Percentiles rank a stretch among this genome's conserved stretches.
These are phyloP conservation scores for Xylaria cubensis DNA, from an alignment of 495 filamentous ascomycete genomes.

Conservation along the genomic window DNA sequence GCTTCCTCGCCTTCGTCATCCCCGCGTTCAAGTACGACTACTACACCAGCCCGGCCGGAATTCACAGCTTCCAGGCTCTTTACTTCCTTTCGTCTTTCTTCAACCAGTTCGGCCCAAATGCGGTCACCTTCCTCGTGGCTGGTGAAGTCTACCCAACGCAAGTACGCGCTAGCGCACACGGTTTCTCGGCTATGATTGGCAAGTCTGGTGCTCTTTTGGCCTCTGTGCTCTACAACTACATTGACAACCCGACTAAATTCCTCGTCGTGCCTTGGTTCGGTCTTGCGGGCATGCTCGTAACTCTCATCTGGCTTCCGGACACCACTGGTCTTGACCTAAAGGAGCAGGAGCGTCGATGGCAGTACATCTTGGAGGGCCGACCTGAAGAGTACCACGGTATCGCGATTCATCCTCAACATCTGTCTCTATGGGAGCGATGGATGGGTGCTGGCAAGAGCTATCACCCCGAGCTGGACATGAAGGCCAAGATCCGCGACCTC, in stretches of 20 bases:
- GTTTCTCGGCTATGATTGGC: conserved; percentile 82
- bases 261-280: conserved; percentile 93
- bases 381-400: conserved; percentile 85
- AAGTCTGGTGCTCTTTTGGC: conserved; percentile 86
- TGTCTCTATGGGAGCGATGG: conserved; percentile 81
- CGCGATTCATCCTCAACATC: conserved; percentile 83
- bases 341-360: conserved; percentile 90
- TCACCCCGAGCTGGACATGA: conserved; percentile 76
- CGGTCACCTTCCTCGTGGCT: conserved; percentile 88
- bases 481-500: conserved; percentile 82
- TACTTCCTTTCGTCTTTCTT: conserved; percentile 93
- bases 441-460: conserved; percentile 76
- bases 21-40: conserved; percentile 85
- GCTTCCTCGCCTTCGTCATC: conserved; percentile 85
- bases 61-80: conserved; percentile 88
- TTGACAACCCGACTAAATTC: conserved; percentile 77
- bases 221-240: conserved; percentile 87
- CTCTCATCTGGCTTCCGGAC: conserved; percentile 82
- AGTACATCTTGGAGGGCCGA: conserved; percentile 75
- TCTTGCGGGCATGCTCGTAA: conserved; percentile 78
- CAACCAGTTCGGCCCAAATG: conserved; percentile 95
- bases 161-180: conserved; percentile 88
- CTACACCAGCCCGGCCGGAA: conserved; percentile 68
- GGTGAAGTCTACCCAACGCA: conserved; percentile 91
- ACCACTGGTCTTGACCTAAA: conserved; percentile 93